phyloP scores from a whole-genome alignment of 768 basidiomycete genomes.

The Lactifluus rugatus region DNA sequence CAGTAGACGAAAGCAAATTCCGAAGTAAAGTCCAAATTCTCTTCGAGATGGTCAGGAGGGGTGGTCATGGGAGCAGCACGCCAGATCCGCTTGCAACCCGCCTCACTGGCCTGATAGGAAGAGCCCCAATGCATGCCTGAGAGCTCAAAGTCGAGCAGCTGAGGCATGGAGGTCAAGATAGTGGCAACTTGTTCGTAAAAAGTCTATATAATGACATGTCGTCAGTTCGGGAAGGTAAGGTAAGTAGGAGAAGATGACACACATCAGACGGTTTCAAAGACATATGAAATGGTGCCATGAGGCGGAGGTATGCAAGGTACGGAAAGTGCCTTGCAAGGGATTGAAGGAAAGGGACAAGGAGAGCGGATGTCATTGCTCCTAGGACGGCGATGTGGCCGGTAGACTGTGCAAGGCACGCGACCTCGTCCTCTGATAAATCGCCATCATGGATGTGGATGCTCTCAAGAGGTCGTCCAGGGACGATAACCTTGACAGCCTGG shows the following conservation, averaged over 20 bases:
- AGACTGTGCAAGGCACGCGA: conserved; percentile 41
- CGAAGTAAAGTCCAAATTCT: conserved; percentile 14
- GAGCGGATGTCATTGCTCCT: conserved; percentile 47
- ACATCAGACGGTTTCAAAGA: conserved; percentile 28
- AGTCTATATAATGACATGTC: conserved; percentile 29
- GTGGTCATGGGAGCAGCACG: conserved; percentile 14
- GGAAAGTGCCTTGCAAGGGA: conserved; percentile 48
- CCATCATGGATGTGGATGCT: conserved; percentile 54
- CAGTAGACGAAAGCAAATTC: conserved; percentile 19
- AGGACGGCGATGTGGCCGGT: conserved; percentile 46
- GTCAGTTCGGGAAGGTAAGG: conserved; percentile 2
- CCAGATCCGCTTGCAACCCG: conserved; percentile 16
- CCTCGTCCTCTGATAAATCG: conserved; percentile 47
- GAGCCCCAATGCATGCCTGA: conserved; percentile 62
- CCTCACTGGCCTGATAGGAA: conserved; percentile 13
- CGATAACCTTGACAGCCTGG: conserved; percentile 42
- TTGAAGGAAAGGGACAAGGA: conserved; percentile 49
- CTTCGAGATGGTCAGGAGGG: conserved; percentile 10
- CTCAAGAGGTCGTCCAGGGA: conserved; percentile 58
- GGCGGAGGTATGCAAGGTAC: conserved; percentile 52
- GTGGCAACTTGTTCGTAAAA: conserved; percentile 55
- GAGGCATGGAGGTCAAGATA: conserved; percentile 47
- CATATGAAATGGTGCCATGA: conserved; percentile 38
- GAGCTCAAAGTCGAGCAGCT: conserved; percentile 59
- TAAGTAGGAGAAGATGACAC: conserved; percentile 15